These are phyloP conservation scores for Gillenia trifoliata DNA, from an alignment of 306 rosid genomes.

Conservation along the genomic window DNA sequence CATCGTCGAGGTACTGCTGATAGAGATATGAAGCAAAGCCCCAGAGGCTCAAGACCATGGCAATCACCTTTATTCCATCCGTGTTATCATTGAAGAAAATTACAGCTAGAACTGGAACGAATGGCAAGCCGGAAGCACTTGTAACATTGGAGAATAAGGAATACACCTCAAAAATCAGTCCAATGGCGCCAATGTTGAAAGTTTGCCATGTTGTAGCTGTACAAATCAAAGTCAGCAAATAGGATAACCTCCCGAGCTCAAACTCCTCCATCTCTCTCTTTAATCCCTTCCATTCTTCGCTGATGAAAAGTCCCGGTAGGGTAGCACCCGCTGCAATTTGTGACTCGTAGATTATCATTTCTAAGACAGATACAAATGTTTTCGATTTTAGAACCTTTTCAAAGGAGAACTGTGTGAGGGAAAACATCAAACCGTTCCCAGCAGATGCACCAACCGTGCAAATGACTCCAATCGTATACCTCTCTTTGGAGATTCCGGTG, in stretches of 20 bases:
- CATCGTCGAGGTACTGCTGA: slow-evolving; percentile 18
- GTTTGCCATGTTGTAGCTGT: slow-evolving; percentile 30
- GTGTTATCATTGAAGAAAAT: slow-evolving; percentile 36
- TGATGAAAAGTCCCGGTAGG: slow-evolving; percentile 36
- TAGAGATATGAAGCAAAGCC: slow-evolving; percentile 42
- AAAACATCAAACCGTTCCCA: slow-evolving; percentile 31
- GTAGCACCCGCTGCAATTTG: slow-evolving; percentile 18
- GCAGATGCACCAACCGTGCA: slow-evolving; percentile 42
- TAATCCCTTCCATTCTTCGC: slow-evolving; percentile 37
- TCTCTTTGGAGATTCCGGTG: slow-evolving; percentile 18
- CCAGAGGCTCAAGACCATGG: slow-evolving; percentile 41
- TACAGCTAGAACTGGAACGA: slow-evolving; percentile 39
- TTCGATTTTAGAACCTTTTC: slow-evolving; percentile 21
- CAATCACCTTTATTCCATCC: slow-evolving; percentile 37
- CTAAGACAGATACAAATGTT: slow-evolving; percentile 23
- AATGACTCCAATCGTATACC: slow-evolving; percentile 36
- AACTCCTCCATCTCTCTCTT: slow-evolving; percentile 33
- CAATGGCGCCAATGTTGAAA: slow-evolving; percentile 23
- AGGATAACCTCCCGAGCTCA: slow-evolving; percentile 34
- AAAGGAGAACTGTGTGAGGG: slow-evolving; percentile 32
- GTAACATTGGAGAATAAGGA: slow-evolving; percentile 41
- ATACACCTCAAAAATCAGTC: slow-evolving; percentile 40
- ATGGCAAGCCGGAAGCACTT: slow-evolving; percentile 29
- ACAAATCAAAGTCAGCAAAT: slow-evolving; percentile 28
- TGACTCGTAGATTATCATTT: slow-evolving; percentile 24